phyloP scores from a whole-genome alignment of 768 basidiomycete species.

The Porphyrellus cyaneotinctus region DNA sequence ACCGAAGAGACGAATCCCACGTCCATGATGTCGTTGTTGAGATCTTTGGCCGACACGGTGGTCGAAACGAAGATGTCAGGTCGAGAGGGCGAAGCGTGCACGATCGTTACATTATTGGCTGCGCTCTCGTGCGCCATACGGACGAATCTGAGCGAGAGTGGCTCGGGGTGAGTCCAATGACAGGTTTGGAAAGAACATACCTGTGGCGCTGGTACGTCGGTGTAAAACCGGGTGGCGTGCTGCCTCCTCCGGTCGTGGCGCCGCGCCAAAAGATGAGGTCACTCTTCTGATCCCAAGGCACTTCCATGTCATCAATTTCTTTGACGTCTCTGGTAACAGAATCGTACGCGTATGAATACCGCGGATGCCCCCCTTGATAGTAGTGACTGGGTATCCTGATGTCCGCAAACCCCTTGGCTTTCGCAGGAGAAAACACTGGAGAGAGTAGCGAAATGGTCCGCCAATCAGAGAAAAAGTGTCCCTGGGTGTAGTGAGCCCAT shows the following conservation, averaged over 20 bases:
- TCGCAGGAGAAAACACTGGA: slow-evolving; percentile 92
- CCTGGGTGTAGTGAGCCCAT: slow-evolving; percentile 82
- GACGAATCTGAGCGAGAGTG: slow-evolving; percentile 47
- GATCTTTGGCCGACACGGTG: slow-evolving; percentile 48
- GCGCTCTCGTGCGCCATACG: slow-evolving; percentile 62
- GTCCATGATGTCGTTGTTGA: slow-evolving; percentile 85
- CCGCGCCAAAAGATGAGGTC: slow-evolving; percentile 93
- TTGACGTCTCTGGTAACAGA: slow-evolving; percentile 59
- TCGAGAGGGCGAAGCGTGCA: slow-evolving; percentile 63
- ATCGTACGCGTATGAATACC: slow-evolving; percentile 93
- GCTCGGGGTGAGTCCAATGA: not conserved
- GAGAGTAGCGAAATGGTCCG: slow-evolving; percentile 82
- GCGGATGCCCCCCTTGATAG: slow-evolving; percentile 77
- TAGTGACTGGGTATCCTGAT: slow-evolving; percentile 96
- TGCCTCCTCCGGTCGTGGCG: slow-evolving; percentile 93
- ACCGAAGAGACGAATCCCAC: slow-evolving; percentile 79
- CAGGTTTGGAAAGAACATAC: slow-evolving; percentile 31
- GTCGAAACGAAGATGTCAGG: slow-evolving; percentile 58
- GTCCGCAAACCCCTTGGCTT: slow-evolving; percentile 79
- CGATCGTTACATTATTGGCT: slow-evolving; percentile 53
- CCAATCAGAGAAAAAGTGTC: slow-evolving; percentile 98
- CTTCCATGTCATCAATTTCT: slow-evolving; percentile 80
- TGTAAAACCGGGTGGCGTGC: slow-evolving; percentile 78
- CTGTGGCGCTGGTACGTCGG: slow-evolving; percentile 84
- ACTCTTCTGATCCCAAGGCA: slow-evolving; percentile 85